phyloP scores from a whole-genome alignment of 129 eudicot species.

The Flaveria trinervia region DNA sequence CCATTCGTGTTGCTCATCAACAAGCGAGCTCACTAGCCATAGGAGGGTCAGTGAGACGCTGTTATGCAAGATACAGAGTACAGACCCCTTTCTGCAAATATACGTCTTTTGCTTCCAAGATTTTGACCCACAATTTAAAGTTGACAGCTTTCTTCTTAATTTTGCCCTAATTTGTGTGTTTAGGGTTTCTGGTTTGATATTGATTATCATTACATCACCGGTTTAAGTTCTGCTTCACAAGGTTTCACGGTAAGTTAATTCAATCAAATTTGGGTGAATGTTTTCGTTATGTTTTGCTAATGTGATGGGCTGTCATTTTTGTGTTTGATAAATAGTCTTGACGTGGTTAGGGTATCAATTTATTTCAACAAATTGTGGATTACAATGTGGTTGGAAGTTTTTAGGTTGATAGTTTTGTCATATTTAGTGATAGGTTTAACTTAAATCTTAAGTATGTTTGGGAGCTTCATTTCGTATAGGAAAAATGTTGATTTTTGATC shows the following conservation, averaged over 20 bases:
- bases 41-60: conserved; percentile 16
- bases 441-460: background rate
- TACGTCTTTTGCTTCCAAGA: conserved; percentile 13
- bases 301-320: conserved; percentile 9
- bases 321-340: background rate
- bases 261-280: background rate
- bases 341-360: conserved; percentile 7
- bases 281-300: conserved; percentile 15
- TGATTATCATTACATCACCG: background rate
- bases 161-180: conserved; percentile 16
- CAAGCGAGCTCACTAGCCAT: conserved; percentile 12
- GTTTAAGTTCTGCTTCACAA: conserved; percentile 4
- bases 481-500: background rate
- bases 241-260: conserved; percentile 31
- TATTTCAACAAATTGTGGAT: background rate
- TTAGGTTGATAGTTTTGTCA: background rate
- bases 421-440: background rate
- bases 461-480: background rate
- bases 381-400: background rate
- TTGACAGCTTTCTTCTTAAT: background rate
- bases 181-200: conserved; percentile 22
- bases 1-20: background rate
- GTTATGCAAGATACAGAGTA: background rate
- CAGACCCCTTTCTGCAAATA: conserved; percentile 4
- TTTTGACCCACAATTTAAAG: conserved; percentile 2